phyloP scores from a whole-genome alignment of 2,329 filamentous ascomycete genomes.

The Metarhizium guizhouense region DNA sequence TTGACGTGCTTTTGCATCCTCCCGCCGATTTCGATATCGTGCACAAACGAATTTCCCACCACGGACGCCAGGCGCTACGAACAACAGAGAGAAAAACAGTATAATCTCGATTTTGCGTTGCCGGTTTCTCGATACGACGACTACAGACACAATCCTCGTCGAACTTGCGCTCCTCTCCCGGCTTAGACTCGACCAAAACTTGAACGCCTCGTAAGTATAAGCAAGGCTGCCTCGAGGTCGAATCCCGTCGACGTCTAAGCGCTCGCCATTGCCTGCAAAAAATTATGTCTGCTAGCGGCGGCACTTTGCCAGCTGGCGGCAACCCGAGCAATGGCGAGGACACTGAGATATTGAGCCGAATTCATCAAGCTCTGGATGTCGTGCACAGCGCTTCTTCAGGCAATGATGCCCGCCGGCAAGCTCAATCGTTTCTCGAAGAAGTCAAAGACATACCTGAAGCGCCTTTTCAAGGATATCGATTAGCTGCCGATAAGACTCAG shows the following conservation, averaged over 20 bases:
- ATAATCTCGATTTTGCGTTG: background rate
- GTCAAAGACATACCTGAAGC: constrained; percentile 74
- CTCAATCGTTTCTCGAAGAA: constrained; percentile 76
- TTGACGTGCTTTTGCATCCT: background rate
- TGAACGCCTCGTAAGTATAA: background rate
- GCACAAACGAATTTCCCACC: background rate
- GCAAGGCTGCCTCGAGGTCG: background rate
- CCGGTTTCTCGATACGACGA: background rate
- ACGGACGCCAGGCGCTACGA: background rate
- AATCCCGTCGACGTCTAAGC: background rate
- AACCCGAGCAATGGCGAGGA: constrained; percentile 27
- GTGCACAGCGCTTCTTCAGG: constrained; percentile 76
- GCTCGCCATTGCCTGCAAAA: background rate
- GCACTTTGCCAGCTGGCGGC: constrained; percentile 19
- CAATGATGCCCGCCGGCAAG: constrained; percentile 74
- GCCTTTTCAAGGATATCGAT: constrained; percentile 72
- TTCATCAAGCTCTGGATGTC: constrained; percentile 77
- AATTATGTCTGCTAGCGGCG: constrained; percentile 30
- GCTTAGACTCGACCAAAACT: background rate
- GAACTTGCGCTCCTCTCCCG: background rate
- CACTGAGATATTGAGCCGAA: constrained; percentile 49
- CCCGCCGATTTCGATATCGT: background rate
- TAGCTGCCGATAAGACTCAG: constrained; percentile 69
- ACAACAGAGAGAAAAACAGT: background rate
- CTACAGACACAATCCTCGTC: background rate